Base-by-base conservation (phyloP, 176 grass and related monocot genomes). In the Luzula sylvatica region DNA sequence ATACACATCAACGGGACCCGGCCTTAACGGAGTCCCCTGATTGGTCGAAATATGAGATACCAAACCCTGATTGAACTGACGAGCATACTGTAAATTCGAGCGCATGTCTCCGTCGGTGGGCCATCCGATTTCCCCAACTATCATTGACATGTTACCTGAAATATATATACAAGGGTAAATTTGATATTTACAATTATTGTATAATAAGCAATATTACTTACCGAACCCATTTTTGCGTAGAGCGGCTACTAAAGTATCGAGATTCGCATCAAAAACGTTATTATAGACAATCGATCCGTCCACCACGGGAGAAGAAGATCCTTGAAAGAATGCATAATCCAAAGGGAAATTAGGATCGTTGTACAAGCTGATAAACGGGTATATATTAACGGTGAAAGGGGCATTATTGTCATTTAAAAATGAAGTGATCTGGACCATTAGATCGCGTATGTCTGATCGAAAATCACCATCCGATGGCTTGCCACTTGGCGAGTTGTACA, bases 321-420 rank as follows among this genome's bases (percentile, higher is more conserved):
- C 87, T 53, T 94, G 52, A 65, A 94, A 94, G 63, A 94, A 94
- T 42, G 87, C 87, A 65, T 82, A 94, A 59, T 94, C 87, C 5
- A 94, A 42, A 8, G 87, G 87, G 70, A 94, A 94, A 77, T 75
- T 75, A 2, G 87, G 70, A 67, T 94, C 74, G 0, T 58, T 2
- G 77, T 94, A 86, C 1, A 94, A 70, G 59, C 73, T 78, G 69
- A 94, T 94, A 70, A 94, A 94, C 1, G 87, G 87, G 65, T 94
- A 94, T 25, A 94, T 79, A 74, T 94, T 94, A 16, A 79, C 66
- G 3, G 79, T 75, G 70, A 94, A 66, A 2, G 82, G 82, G 8
- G 77, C 70, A 14, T 62, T 78, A n/a, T 61, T 94, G 14, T 79
- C 59, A 11, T 69, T 73, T 7, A 94, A 74, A 74, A 82, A 94